Evolutionary conservation across 768 basidiomycete genomes (phyloP).

Genomic region (Leccinellum albellum): DNA sequence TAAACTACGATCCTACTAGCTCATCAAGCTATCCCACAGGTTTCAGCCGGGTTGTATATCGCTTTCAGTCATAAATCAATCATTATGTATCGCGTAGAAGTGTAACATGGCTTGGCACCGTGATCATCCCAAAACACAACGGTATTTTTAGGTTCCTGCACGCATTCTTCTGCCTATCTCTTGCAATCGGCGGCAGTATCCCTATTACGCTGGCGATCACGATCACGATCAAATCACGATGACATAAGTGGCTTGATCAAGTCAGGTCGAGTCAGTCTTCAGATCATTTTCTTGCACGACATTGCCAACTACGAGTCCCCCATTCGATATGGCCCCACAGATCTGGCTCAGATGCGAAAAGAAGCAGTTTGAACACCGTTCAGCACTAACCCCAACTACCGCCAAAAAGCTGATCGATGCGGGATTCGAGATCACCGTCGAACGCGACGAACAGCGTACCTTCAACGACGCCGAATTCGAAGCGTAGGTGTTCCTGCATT

Average conservation of each 20-base stretch:
- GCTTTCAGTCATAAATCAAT: too few species aligned
- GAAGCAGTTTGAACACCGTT: slow-evolving; percentile 89
- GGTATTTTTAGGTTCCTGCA: too few species aligned
- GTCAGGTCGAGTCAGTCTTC: not conserved
- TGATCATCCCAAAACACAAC: too few species aligned
- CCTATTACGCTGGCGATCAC: too few species aligned
- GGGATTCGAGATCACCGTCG: slow-evolving; percentile 88
- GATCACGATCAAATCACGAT: not conserved
- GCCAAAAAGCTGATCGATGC: slow-evolving; percentile 84
- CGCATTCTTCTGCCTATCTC: too few species aligned
- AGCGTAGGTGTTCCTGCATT: slow-evolving; percentile 54
- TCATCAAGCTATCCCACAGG: too few species aligned
- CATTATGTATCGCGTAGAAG: too few species aligned
- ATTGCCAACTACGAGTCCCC: not conserved
- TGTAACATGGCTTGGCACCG: too few species aligned
- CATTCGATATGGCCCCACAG: slow-evolving; percentile 29
- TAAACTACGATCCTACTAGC: too few species aligned
- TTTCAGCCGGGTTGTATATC: too few species aligned
- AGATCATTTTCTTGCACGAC: not conserved
- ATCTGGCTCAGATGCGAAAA: slow-evolving; percentile 98
- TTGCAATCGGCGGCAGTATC: too few species aligned
- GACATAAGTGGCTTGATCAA: not conserved
- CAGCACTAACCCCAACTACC: slow-evolving; percentile 89
- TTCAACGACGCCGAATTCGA: slow-evolving; percentile 93
- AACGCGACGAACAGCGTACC: slow-evolving; percentile 90